These are phyloP conservation scores for Penicillium sp. DNA, from an alignment of 2,329 filamentous ascomycete species.

Conservation along the genomic window DNA sequence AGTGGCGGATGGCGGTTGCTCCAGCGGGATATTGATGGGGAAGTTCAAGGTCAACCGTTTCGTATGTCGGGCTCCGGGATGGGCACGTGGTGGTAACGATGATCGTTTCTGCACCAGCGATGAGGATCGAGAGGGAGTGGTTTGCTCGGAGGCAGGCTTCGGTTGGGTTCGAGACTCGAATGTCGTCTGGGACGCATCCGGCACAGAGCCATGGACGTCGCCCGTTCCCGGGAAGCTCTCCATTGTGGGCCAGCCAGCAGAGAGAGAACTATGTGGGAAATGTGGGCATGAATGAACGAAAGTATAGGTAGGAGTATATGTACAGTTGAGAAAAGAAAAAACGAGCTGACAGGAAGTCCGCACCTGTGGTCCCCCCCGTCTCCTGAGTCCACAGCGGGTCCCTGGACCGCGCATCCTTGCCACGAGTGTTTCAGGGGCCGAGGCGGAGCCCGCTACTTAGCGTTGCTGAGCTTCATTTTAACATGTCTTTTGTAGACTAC, in stretches of 20 bases:
- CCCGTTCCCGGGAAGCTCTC: constrained; percentile 33
- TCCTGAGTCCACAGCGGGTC: constrained; percentile 16
- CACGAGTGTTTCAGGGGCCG: constrained; percentile 22
- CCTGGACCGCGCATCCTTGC: constrained; percentile 14
- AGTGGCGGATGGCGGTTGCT: constrained; percentile 22
- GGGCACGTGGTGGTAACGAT: constrained; percentile 35
- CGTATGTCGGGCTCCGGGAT: constrained; percentile 39
- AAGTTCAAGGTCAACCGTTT: constrained; percentile 50
- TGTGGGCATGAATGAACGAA: constrained; percentile 7
- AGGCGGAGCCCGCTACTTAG: not conserved
- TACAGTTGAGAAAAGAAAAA: constrained; percentile 8
- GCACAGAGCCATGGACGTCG: constrained; percentile 25
- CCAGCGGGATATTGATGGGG: constrained; percentile 40
- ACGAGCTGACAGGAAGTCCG: constrained; percentile 8
- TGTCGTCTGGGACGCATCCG: constrained; percentile 30
- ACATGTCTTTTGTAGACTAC: not conserved
- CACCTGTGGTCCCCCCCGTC: not conserved
- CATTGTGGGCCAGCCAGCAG: constrained; percentile 33
- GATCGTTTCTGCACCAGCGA: constrained; percentile 29
- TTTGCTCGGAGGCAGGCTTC: constrained; percentile 16
- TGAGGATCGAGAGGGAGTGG: constrained; percentile 14
- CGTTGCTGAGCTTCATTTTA: not conserved
- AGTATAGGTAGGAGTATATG: constrained; percentile 2
- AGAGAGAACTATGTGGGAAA: constrained; percentile 9
- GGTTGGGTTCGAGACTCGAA: constrained; percentile 11